Percentiles rank a stretch among this genome's conserved stretches.
Conservation (phyloP, 2,329 filamentous ascomycete genomes). For the Aspergillus glaucus region DNA sequence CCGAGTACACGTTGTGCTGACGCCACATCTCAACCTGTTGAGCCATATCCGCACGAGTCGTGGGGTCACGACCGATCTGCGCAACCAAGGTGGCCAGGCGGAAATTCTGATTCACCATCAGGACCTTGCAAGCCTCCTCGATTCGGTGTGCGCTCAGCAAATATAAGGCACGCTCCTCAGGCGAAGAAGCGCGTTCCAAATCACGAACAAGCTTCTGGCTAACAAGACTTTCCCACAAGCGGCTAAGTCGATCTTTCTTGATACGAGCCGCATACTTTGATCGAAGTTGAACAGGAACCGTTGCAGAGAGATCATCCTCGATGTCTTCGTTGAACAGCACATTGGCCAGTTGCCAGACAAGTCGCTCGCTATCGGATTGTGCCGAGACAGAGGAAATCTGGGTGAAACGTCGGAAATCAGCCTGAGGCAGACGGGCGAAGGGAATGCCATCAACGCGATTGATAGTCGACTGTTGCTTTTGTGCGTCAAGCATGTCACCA, state of each 20-base stretch:
- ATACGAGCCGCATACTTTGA: slow-evolving; percentile 38
- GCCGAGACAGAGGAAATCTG: slow-evolving; percentile 22
- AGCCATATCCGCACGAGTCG: slow-evolving; percentile 65
- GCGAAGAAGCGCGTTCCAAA: slow-evolving; percentile 57
- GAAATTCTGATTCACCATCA: slow-evolving; percentile 70
- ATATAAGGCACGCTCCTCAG: slow-evolving; percentile 78
- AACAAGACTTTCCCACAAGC: slow-evolving; percentile 37
- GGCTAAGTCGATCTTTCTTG: slow-evolving; percentile 42
- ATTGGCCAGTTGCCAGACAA: slow-evolving; percentile 77
- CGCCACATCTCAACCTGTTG: slow-evolving; percentile 81
- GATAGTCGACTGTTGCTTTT: slow-evolving; percentile 38
- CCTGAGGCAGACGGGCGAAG: slow-evolving; percentile 35
- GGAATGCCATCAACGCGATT: slow-evolving; percentile 54
- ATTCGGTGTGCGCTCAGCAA: slow-evolving; percentile 73
- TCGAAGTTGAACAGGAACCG: slow-evolving; percentile 34
- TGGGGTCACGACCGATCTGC: slow-evolving; percentile 68
- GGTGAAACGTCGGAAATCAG: slow-evolving; percentile 29
- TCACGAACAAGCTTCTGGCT: slow-evolving; percentile 62
- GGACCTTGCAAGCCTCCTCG: slow-evolving; percentile 71
- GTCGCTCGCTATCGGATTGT: slow-evolving; percentile 29
- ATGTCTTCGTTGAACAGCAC: slow-evolving; percentile 73
- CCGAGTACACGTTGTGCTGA: slow-evolving; percentile 72
- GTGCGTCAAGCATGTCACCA: slow-evolving; percentile 27
- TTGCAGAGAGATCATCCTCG: slow-evolving; percentile 40
- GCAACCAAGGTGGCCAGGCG: slow-evolving; percentile 79